Conservation (phyloP, 2,329 filamentous ascomycete genomes). For the Exophiala oligosperma region DNA sequence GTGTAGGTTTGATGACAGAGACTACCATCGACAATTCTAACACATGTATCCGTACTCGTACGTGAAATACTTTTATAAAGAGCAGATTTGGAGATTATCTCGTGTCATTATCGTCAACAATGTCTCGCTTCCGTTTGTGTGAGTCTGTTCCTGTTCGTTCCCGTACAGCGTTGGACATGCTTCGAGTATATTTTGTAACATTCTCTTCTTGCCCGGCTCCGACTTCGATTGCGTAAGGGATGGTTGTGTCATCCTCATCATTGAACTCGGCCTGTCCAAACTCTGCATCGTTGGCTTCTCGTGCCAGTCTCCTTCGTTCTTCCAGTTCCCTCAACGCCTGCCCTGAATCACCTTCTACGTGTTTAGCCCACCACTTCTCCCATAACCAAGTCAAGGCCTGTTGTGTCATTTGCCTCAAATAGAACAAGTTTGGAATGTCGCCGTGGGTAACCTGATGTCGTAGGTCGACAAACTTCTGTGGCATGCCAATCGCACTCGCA, state of each 20-base stretch:
- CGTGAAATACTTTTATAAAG: neutral
- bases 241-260: neutral
- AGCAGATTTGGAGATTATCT: neutral
- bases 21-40: neutral
- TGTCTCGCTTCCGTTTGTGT: neutral
- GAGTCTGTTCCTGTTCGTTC: neutral
- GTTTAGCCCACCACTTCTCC: conserved; percentile 43
- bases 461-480: conserved; percentile 72
- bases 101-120: neutral
- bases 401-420: conserved; percentile 64
- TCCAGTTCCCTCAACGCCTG: conserved; percentile 20
- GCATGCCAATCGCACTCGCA: conserved; percentile 28
- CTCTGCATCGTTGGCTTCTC: conserved; percentile 10
- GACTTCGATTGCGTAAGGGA: too few species aligned
- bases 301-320: conserved; percentile 10
- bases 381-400: conserved; percentile 76
- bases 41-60: neutral
- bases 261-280: neutral
- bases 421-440: conserved; percentile 68
- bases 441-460: conserved; percentile 82
- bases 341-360: conserved; percentile 22
- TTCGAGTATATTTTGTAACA: too few species aligned
- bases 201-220: too few species aligned
- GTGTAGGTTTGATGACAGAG: neutral
- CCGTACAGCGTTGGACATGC: neutral